phyloP scores from a whole-genome alignment of 179 eudicot species.

The Amaranthus tricolor region DNA sequence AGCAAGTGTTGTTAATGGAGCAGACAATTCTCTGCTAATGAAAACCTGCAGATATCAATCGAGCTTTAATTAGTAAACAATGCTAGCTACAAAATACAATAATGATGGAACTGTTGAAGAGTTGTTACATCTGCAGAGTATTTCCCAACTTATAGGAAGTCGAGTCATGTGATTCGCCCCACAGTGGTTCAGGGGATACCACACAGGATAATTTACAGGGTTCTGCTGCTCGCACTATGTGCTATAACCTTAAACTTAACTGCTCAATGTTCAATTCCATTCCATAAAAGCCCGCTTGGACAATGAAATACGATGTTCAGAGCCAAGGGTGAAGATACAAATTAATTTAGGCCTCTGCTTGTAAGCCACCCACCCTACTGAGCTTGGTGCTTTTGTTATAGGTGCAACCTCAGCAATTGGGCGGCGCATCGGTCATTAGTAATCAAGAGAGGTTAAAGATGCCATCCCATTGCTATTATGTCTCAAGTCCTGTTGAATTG shows the following conservation, averaged over 20 bases:
- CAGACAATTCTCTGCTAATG: not conserved
- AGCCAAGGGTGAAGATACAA: conserved; percentile 9
- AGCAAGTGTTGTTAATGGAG: not conserved
- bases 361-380: not conserved
- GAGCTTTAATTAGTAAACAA: conserved; percentile 13
- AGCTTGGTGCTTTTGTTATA: conserved; percentile 2
- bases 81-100: conserved; percentile 23
- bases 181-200: conserved; percentile 17
- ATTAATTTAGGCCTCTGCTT: conserved; percentile 6
- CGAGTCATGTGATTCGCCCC: conserved; percentile 13
- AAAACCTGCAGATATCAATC: conserved; percentile 10
- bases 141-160: conserved; percentile 12
- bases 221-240: conserved; percentile 21
- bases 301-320: conserved; percentile 5
- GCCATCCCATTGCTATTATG: conserved; percentile 50
- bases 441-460: conserved; percentile 59
- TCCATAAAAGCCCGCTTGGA: conserved; percentile 9
- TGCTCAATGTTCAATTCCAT: conserved; percentile 17
- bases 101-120: conserved; percentile 7
- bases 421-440: conserved; percentile 31
- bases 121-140: conserved; percentile 14
- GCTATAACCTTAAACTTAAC: conserved; percentile 25
- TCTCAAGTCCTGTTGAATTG: conserved; percentile 36
- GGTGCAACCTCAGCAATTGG: conserved; percentile 8
- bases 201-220: conserved; percentile 22